These are phyloP conservation scores for Amaranthus hypochondriacus DNA, from an alignment of 148 eudicot genomes.

Conservation along the genomic window DNA sequence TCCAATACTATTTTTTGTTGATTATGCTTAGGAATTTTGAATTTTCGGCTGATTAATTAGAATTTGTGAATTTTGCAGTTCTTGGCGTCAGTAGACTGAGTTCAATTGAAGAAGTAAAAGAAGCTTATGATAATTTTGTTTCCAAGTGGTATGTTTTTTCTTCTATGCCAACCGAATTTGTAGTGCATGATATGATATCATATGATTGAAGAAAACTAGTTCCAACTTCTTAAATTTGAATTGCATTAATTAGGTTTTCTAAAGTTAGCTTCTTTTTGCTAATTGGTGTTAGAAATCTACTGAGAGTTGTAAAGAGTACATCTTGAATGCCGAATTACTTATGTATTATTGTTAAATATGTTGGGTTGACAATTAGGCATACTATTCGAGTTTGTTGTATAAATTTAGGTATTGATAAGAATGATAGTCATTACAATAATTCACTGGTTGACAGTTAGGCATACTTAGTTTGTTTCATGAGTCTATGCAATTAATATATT, in stretches of 20 bases:
- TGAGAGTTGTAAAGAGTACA: background rate
- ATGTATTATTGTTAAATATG: background rate
- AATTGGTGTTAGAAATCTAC: background rate
- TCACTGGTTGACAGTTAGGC: too few relatives aligned
- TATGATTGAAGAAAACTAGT: background rate
- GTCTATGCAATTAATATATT: too few relatives aligned
- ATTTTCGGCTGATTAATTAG: background rate
- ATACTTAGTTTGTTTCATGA: too few relatives aligned
- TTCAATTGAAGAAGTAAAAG: constrained; percentile 60
- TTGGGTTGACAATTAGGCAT: background rate
- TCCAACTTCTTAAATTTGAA: background rate
- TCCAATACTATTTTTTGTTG: background rate
- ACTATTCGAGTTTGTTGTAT: background rate
- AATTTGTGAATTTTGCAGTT: constrained; percentile 35
- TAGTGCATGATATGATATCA: background rate
- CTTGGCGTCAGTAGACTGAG: constrained; percentile 44
- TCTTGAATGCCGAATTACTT: background rate
- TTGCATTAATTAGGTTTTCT: background rate
- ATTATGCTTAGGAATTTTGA: constrained; percentile 7
- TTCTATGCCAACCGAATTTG: background rate
- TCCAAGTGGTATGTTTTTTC: constrained; percentile 44
- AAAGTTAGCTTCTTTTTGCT: background rate
- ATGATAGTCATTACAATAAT: background rate
- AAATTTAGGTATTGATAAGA: background rate
- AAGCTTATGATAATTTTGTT: constrained; percentile 51